These are phyloP conservation scores for Diaporthe ilicicola DNA, from an alignment of 2,329 filamentous ascomycete genomes.

Conservation along the genomic window DNA sequence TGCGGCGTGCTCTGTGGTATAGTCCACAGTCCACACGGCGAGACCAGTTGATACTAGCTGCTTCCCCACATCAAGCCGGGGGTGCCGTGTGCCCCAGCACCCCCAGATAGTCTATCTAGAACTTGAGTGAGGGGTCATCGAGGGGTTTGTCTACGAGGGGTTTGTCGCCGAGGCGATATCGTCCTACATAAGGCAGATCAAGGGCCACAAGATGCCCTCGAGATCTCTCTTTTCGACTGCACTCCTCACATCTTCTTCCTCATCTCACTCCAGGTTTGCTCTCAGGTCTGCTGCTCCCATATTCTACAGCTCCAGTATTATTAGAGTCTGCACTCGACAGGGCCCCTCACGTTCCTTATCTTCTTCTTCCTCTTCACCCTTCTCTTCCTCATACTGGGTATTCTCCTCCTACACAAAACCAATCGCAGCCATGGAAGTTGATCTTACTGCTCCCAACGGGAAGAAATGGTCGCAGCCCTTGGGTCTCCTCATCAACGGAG, in stretches of 20 bases:
- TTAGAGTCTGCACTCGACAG: neutral
- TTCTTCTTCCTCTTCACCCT: neutral
- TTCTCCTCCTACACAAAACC: conserved; percentile 8
- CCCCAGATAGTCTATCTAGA: conserved; percentile 20
- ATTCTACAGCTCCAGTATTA: neutral
- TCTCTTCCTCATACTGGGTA: neutral
- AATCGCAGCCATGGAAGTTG: conserved; percentile 48
- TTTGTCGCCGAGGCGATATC: no score
- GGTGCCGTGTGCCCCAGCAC: conserved; percentile 5
- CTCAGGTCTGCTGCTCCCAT: neutral
- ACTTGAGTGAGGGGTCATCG: conserved; percentile 16
- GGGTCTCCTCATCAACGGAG: conserved; percentile 86
- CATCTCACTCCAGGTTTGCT: neutral
- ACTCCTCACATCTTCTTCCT: conserved; percentile 8
- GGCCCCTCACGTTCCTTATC: neutral
- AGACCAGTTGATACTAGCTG: neutral
- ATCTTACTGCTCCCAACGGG: conserved; percentile 81
- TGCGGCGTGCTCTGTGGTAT: neutral
- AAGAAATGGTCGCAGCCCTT: conserved; percentile 75
- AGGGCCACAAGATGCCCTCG: conserved; percentile 6
- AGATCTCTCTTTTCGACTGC: conserved; percentile 1
- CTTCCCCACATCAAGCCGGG: conserved; percentile 9
- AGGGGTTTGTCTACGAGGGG: conserved; percentile 4
- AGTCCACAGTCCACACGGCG: neutral
- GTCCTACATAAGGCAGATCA: conserved; percentile 12